Percentiles rank a stretch among this genome's conserved stretches.
These are phyloP conservation scores for Trichophyton verrucosum DNA, from an alignment of 2,329 filamentous ascomycete genomes.

Conservation along the genomic window DNA sequence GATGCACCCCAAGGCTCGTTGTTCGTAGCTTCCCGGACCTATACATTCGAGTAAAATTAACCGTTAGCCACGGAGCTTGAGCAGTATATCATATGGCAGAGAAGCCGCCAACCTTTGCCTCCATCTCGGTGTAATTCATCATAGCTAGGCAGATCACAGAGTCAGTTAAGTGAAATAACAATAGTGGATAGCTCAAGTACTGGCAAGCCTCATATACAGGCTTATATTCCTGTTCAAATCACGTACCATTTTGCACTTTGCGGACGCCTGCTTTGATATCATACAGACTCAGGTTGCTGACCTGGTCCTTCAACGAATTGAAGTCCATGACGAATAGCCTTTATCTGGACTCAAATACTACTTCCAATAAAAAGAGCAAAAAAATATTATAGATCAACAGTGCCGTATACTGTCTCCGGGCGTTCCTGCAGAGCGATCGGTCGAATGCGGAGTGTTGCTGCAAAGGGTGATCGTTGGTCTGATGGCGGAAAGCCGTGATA, in stretches of 20 bases:
- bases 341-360: background rate
- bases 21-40: conserved; percentile 96
- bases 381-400: background rate
- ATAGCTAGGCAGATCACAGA: conserved; percentile 49
- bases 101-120: conserved; percentile 45
- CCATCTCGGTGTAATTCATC: conserved; percentile 97
- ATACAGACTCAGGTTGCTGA: conserved; percentile 86
- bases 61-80: background rate
- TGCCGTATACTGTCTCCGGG: background rate
- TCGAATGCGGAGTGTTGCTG: background rate
- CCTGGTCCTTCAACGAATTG: conserved; percentile 69
- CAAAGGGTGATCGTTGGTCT: background rate
- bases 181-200: background rate
- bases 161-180: background rate
- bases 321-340: conserved; percentile 57
- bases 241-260: conserved; percentile 87
- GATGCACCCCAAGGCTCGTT: conserved; percentile 95
- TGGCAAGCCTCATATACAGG: background rate
- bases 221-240: background rate
- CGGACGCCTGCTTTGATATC: conserved; percentile 89
- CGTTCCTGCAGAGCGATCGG: background rate
- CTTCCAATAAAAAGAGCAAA: background rate
- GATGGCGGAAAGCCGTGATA: background rate
- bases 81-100: background rate
- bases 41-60: conserved; percentile 6